These are phyloP conservation scores for Citropsis articulata DNA, from an alignment of 345 rosid genomes.

Conservation along the genomic window DNA sequence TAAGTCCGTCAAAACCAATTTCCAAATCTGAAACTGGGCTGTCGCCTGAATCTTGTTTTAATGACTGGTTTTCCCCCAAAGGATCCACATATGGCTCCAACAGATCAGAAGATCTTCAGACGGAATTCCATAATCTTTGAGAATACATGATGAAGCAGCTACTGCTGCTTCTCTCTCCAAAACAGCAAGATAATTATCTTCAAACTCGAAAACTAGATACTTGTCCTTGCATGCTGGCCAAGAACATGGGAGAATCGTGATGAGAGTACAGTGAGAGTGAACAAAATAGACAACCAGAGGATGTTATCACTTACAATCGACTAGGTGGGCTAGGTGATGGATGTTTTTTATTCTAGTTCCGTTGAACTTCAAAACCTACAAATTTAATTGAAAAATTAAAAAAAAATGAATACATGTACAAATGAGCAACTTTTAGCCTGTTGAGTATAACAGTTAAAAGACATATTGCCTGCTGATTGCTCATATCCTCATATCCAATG, in stretches of 20 bases:
- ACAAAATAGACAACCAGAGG: neutral
- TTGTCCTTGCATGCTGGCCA: conserved; percentile 67
- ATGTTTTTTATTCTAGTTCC: conserved; percentile 76
- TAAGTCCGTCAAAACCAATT: conserved; percentile 61
- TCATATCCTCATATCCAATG: conserved; percentile 94
- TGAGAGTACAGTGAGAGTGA: neutral
- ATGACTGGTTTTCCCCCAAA: conserved; percentile 34
- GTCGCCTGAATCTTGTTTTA: conserved; percentile 52
- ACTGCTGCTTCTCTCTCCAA: conserved; percentile 75
- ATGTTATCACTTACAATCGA: conserved; percentile 53
- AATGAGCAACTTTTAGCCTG: neutral
- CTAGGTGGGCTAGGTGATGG: conserved; percentile 83
- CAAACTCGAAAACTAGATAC: conserved; percentile 81
- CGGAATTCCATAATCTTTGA: conserved; percentile 86
- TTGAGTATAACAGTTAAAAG: neutral
- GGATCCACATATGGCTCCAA: conserved; percentile 65
- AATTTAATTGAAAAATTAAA: neutral
- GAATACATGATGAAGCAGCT: conserved; percentile 60
- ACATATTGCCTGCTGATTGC: conserved; percentile 74
- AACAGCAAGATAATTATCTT: conserved; percentile 82
- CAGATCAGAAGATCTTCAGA: conserved; percentile 81
- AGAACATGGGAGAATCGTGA: neutral
- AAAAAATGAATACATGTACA: neutral
- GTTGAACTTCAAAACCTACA: conserved; percentile 81
- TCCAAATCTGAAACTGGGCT: conserved; percentile 74